Base-by-base conservation (phyloP, 106 monocot genomes). In the Alisma plantagoaquatica region DNA sequence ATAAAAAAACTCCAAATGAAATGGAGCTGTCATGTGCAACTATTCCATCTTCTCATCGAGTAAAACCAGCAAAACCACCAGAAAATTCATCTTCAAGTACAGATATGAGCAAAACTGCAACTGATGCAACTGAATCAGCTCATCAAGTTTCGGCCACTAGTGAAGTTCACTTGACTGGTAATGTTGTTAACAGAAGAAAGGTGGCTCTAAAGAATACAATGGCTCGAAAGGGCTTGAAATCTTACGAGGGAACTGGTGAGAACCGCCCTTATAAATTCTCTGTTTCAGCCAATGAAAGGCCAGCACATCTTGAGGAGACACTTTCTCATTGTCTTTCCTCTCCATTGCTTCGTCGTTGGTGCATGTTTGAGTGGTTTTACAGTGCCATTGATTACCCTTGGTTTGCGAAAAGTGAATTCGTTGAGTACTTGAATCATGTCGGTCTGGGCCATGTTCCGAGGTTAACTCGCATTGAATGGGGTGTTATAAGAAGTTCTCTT, bases 361-460 rank as follows among this genome's bases (percentile, higher is more conserved):
- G 98, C 68, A 52, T 61, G 8, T 99, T 73, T 82, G 98, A 99
- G 59, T 99, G 98, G 98, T 99, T 99, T 46, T 99, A 99, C 31
- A 99, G 98, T 65, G 90, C 98, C 52, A 91, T 99, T 70, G 98
- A 99, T 70, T 99, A 86, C 52, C 98, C 98, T 25, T 99, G 90
- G 90, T 99, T 99, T 86, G 81, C 79, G 15, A 81, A 79, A 75
- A 85, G 76, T 77, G 98, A 99, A 61, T 99, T 90, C 73, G 90
- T 90, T 10, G 98, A 86, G 61, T 99, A 99, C 63, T 67, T 99
- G 53, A 80, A 86, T 62, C 91, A 99, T 79, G 98, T 99, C 58
- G 71, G 71, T 50, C 51, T 99, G 25, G 98, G 90, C 33, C 98
- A 99, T 69, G 63, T 99, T 30, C 98, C 98, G 31, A 90, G 98